These are phyloP conservation scores for Chenopodium formosanum DNA, from an alignment of 148 eudicot species.

Conservation along the genomic window DNA sequence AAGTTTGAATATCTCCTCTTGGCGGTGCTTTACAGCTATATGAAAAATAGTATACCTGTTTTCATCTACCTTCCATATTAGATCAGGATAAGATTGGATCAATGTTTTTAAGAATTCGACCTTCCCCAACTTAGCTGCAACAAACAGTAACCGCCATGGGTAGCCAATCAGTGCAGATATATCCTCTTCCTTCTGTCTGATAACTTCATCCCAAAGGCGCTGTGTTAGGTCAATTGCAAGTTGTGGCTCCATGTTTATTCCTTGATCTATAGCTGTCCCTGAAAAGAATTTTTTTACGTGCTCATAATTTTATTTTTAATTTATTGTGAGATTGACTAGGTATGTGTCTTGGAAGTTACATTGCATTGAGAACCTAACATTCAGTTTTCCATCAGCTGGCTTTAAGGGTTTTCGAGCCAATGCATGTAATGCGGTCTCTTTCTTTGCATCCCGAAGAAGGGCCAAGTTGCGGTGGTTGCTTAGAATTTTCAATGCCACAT, in stretches of 20 bases:
- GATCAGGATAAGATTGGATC: constrained; percentile 43
- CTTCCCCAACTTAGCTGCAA: constrained; percentile 40
- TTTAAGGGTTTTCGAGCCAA: constrained; percentile 30
- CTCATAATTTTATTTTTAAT: neutral
- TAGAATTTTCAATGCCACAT: constrained; percentile 21
- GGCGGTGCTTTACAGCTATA: constrained; percentile 46
- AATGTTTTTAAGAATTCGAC: constrained; percentile 33
- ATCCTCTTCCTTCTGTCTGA: constrained; percentile 21
- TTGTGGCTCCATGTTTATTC: constrained; percentile 9
- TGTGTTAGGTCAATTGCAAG: constrained; percentile 14
- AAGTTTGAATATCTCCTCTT: constrained; percentile 46
- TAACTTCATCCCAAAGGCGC: constrained; percentile 26
- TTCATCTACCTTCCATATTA: constrained; percentile 47
- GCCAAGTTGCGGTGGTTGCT: constrained; percentile 5
- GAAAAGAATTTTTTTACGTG: neutral
- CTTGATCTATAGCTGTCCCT: constrained; percentile 4
- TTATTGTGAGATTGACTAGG: neutral
- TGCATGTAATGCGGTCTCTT: constrained; percentile 30
- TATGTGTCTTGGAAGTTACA: neutral
- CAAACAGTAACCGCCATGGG: constrained; percentile 27
- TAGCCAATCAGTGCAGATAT: constrained; percentile 25
- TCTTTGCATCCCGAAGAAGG: constrained; percentile 20
- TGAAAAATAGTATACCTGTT: constrained; percentile 45
- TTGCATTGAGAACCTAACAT: neutral
- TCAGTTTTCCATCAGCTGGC: neutral